Base-by-base conservation (phyloP, 768 basidiomycete genomes). In the Trametes meyenii region DNA sequence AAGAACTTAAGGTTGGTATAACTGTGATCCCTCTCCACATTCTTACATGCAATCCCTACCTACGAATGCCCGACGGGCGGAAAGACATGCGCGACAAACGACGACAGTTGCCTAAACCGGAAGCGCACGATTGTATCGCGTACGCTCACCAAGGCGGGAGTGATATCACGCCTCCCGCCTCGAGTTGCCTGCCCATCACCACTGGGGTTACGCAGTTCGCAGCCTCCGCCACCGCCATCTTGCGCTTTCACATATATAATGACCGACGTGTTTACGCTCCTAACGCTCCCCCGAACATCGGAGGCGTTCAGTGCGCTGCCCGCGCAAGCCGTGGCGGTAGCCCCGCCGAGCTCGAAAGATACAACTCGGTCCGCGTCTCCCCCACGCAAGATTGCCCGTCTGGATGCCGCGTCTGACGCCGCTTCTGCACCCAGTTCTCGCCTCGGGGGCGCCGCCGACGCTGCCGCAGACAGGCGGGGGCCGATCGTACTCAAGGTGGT, bases 331-430 rank as follows among this genome's bases (percentile, higher is more conserved):
- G 60, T 55, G n/a, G 48, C 50, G 23, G 44, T 38, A 33, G 57
- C 39, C 3, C n/a, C 21, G 35, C 11, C 36, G 44, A 60, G 46
- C 48, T 48, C 50, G 78, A 57, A 66, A 79, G 56, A 40, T 60
- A 33, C 54, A 59, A 60, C 62, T 60, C 80, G 79, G 74, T 81
- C 78, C 70, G 82, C 77, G 71, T 83, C 83, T 74, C 84, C 81
- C 76, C 83, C 83, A 65, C 82, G 81, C 74, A 91, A 92, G 79
- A 83, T 83, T 60, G 81, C 86, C 63, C 86, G 88, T 64, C 76
- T 88, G 74, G 82, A 81, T 64, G 76, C 77, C 67, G 86, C 88
- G 78, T 84, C 82, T 74, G 88, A 90, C 76, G 81, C 86, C 67
- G 82, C 82, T 66, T 84, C 86, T 72, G 83, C 86, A 67, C 85